Base-by-base conservation (phyloP, 371 early-diverging fungal species). In the Mortierella sp. region DNA sequence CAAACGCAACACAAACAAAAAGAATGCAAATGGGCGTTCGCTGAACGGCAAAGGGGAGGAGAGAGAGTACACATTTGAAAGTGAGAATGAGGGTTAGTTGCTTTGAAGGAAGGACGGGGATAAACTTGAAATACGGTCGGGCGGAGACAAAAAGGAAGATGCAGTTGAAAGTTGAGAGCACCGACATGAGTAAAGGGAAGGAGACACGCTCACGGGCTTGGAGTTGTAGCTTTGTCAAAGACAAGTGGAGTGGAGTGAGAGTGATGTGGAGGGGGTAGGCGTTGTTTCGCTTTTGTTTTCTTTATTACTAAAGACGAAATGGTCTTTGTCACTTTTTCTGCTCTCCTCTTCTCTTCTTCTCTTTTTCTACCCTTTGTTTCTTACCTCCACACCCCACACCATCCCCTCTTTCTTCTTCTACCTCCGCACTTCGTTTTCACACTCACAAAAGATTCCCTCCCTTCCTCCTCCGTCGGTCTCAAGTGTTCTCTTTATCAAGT, bases 401-500 rank as follows among this genome's bases (percentile, higher is more conserved):
- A 51, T 51, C 21, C 51, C 18, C 21, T 18, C 51, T 51, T 51
- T 51, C 21, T 51, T 21, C 18, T 51, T 21, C 51, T 21, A 5
- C 21, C 18, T 51, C 51, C 18, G 16, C 21, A 5, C 51, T 49
- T 49, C 14, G 5, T 21, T 18, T 51, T 21, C 21, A 18, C 35
- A 29, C 35, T 35, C 18, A 32, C 21, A 32, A 35, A 35, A 16
- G 18, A 21, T 21, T 8, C 65, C 35, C 21, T 7, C 35, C 2
- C 6, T 7, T 41, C 65, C 7, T 35, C 21, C 35, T 16, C 63
- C 14, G 21, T 35, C 18, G 35, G 35, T 63, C 65, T 63, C 65
- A 16, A 35, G 65, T 63, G 65, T 63, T 63, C 65, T 63, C 65
- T 63, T 63, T 63, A 35, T 35, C 38, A 63, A 32, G 65, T 63